These are phyloP conservation scores for Tympanopsis confertula DNA, from an alignment of 2,329 filamentous ascomycete species.

Conservation along the genomic window DNA sequence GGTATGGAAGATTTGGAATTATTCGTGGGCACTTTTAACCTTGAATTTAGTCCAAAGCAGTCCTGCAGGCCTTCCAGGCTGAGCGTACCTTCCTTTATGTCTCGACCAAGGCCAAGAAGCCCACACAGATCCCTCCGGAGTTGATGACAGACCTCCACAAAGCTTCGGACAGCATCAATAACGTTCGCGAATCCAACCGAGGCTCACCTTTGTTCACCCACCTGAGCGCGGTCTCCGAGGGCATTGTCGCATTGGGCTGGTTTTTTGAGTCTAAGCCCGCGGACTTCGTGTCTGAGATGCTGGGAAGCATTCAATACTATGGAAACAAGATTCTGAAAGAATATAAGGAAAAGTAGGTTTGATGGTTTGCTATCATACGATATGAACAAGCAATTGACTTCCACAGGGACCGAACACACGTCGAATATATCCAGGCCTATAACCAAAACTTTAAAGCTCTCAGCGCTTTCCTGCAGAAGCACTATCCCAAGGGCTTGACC, in stretches of 20 bases:
- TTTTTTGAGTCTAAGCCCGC: constrained; percentile 74
- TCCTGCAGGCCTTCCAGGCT: constrained; percentile 60
- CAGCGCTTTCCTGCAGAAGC: constrained; percentile 70
- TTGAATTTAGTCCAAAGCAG: constrained; percentile 29
- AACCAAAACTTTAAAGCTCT: constrained; percentile 82
- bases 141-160: constrained; percentile 80
- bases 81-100: constrained; percentile 82
- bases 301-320: constrained; percentile 80
- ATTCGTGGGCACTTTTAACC: constrained; percentile 11
- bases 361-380: not conserved
- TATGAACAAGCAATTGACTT: constrained; percentile 3
- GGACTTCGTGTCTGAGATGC: constrained; percentile 73
- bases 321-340: constrained; percentile 90
- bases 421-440: constrained; percentile 86
- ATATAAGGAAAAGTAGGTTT: constrained; percentile 61
- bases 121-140: constrained; percentile 29
- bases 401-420: constrained; percentile 62
- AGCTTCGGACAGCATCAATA: constrained; percentile 65
- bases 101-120: constrained; percentile 84
- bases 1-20: constrained; percentile 27
- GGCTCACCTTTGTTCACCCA: constrained; percentile 67
- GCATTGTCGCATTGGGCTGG: constrained; percentile 83
- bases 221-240: constrained; percentile 77
- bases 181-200: constrained; percentile 73
- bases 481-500: constrained; percentile 66